phyloP scores from a whole-genome alignment of 23 red algal species.

The Agarophyton chilense region DNA sequence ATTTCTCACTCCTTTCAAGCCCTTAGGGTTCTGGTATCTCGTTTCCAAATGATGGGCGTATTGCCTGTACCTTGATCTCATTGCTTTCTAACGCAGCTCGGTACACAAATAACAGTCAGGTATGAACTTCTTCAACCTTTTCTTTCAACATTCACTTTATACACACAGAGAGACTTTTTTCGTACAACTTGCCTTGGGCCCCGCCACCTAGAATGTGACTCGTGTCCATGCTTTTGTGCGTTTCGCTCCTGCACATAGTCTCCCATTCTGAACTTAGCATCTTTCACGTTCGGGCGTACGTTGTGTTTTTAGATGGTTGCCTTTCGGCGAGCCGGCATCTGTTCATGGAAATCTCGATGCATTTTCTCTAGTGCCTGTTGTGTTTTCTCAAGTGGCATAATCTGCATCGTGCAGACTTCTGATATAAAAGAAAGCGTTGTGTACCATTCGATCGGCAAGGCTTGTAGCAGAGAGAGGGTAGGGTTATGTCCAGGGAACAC shows the following conservation, averaged over 20 bases:
- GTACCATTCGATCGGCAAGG: constrained; percentile 1
- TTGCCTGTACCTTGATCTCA: too few relatives aligned
- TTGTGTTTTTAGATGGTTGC: constrained; percentile 26
- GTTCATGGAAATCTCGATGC: background rate
- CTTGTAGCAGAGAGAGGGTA: background rate
- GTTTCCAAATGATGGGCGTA: too few relatives aligned
- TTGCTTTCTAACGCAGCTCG: too few relatives aligned
- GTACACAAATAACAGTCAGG: too few relatives aligned
- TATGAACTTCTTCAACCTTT: too few relatives aligned
- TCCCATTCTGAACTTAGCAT: background rate
- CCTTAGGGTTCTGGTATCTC: too few relatives aligned
- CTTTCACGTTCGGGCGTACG: background rate
- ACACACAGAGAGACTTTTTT: too few relatives aligned
- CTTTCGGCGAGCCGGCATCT: background rate
- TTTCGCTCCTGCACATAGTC: constrained; percentile 39
- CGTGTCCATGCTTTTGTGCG: background rate
- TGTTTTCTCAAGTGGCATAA: background rate
- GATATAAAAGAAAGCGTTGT: background rate
- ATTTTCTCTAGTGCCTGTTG: background rate
- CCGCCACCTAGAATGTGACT: constrained; percentile 8
- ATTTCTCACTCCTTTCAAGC: too few relatives aligned
- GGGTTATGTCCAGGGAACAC: constrained; percentile 3
- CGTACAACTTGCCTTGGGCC: background rate
- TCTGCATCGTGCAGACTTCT: background rate
- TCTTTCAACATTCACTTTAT: too few relatives aligned